These are phyloP conservation scores for Cadophora malorum DNA, from an alignment of 2,329 filamentous ascomycete species.

Conservation along the genomic window DNA sequence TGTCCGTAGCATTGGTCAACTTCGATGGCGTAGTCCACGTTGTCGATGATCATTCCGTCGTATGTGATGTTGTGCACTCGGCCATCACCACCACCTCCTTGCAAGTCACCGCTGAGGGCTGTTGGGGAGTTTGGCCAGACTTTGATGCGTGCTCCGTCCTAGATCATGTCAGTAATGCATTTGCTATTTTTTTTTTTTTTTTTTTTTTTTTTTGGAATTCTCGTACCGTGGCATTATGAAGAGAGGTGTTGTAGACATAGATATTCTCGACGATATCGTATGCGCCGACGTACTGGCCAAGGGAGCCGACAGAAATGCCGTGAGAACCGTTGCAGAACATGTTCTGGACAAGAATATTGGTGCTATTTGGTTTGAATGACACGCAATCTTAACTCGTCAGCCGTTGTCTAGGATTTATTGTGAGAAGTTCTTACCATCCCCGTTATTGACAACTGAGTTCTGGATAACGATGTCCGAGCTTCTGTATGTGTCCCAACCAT, in stretches of 20 bases:
- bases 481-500: conserved; percentile 70
- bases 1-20: conserved; percentile 72
- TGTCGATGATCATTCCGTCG: conserved; percentile 63
- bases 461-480: conserved; percentile 69
- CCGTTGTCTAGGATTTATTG: not conserved
- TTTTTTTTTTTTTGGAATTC: not conserved
- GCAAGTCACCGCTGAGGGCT: conserved; percentile 63
- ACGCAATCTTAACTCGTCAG: conserved; percentile 61
- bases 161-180: conserved; percentile 47
- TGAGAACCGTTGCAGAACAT: conserved; percentile 73
- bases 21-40: conserved; percentile 70
- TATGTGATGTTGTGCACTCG: conserved; percentile 72
- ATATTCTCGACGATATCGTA: conserved; percentile 73
- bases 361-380: conserved; percentile 77
- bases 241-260: conserved; percentile 66
- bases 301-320: conserved; percentile 74
- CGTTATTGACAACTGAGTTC: conserved; percentile 68
- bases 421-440: conserved; percentile 53
- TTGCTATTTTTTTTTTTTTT: conserved; percentile 30
- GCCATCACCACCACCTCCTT: conserved; percentile 69
- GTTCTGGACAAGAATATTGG: conserved; percentile 71
- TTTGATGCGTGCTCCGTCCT: conserved; percentile 74
- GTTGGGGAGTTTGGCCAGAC: conserved; percentile 66
- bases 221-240: conserved; percentile 58
- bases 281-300: conserved; percentile 68